Evolutionary conservation across 2,329 filamentous ascomycete genomes (phyloP).

Genomic region (Talaromyces sp.): DNA sequence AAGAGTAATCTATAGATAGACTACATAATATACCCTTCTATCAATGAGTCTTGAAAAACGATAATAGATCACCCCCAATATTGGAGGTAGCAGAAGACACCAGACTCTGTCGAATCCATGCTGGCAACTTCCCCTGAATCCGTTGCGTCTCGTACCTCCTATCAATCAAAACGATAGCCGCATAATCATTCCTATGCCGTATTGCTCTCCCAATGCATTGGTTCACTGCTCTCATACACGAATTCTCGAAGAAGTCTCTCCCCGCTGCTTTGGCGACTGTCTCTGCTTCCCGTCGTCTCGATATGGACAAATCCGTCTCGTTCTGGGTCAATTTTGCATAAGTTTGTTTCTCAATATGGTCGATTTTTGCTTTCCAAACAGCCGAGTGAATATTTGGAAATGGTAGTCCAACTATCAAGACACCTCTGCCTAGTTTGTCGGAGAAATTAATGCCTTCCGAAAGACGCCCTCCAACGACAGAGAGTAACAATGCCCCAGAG

Average conservation of each 20-base stretch:
- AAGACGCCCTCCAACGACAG: constrained; percentile 89
- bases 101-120: constrained; percentile 78
- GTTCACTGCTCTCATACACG: constrained; percentile 95
- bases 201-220: constrained; percentile 94
- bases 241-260: constrained; percentile 85
- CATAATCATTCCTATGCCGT: constrained; percentile 82
- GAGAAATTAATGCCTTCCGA: constrained; percentile 99
- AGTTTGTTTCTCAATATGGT: constrained; percentile 71
- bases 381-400: constrained; percentile 87
- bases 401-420: constrained; percentile 86
- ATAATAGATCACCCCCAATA: constrained; percentile 29
- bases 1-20: constrained; percentile 21
- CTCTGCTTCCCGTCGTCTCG: constrained; percentile 23
- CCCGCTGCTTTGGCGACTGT: constrained; percentile 50
- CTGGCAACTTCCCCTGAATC: constrained; percentile 76
- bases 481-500: constrained; percentile 75
- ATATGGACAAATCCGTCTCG: neutral
- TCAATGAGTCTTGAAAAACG: constrained; percentile 31
- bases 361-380: constrained; percentile 89
- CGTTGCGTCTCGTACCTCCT: constrained; percentile 69
- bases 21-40: neutral
- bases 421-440: constrained; percentile 80
- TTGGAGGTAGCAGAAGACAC: constrained; percentile 22
- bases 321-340: constrained; percentile 23
- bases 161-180: constrained; percentile 82